Conservation (phyloP, 345 rosid species). For the Citrus sp. region DNA sequence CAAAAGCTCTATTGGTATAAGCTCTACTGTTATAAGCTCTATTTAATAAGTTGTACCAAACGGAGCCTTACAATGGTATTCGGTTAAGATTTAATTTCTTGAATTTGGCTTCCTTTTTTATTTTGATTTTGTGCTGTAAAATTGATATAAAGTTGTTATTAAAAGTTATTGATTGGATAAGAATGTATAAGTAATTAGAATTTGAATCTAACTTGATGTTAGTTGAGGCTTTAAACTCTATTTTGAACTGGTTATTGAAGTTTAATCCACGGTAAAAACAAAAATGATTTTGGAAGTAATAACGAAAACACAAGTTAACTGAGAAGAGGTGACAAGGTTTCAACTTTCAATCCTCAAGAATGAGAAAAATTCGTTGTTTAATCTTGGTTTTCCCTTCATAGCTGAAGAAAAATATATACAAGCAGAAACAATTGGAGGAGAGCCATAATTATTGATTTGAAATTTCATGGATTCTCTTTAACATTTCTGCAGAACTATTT, state of each 20-base stretch:
- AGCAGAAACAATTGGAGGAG: slow-evolving; percentile 3
- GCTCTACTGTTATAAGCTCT: no score
- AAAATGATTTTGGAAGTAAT: background rate
- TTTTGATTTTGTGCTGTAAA: no score
- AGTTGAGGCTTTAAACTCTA: background rate
- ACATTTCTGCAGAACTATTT: slow-evolving; percentile 17
- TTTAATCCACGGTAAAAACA: background rate
- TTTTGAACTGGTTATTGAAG: background rate
- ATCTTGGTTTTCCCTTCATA: background rate
- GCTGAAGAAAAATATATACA: background rate
- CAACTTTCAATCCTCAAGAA: background rate
- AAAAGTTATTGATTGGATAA: no score
- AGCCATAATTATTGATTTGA: slow-evolving; percentile 28
- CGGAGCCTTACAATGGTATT: no score
- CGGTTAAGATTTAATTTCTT: no score
- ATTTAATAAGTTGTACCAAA: no score
- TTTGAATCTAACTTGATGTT: no score
- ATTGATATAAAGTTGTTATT: no score
- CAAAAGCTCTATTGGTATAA: no score
- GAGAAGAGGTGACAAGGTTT: background rate
- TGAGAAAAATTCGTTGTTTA: background rate
- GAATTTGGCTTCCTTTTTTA: no score
- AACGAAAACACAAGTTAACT: background rate
- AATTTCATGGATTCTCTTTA: slow-evolving; percentile 15
- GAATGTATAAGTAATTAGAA: no score